Conservation (phyloP, 495 filamentous ascomycete genomes). For the Aspergillus olivimuriae region DNA sequence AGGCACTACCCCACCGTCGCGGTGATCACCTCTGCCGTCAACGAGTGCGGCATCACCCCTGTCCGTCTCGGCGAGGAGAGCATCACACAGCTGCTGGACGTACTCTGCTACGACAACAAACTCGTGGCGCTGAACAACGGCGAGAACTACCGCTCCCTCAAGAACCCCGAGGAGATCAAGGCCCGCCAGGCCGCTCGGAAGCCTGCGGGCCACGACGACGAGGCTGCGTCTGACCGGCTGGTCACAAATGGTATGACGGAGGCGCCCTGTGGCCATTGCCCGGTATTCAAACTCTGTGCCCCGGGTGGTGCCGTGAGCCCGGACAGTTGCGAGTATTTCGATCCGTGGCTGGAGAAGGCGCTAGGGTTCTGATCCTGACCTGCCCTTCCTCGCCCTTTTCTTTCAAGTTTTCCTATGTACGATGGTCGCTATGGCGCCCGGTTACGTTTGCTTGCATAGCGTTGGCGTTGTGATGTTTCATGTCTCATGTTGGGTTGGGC, state of each 20-base stretch:
- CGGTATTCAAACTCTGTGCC: constrained; percentile 87
- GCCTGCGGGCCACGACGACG: constrained; percentile 20
- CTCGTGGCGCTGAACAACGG: constrained; percentile 43
- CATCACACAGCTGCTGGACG: constrained; percentile 72
- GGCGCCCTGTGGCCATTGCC: constrained; percentile 84
- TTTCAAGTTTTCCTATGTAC: constrained; percentile 9
- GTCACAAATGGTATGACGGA: constrained; percentile 71
- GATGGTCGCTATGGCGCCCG: constrained; percentile 10
- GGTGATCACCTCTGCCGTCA: constrained; percentile 66
- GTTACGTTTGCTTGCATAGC: constrained; percentile 32
- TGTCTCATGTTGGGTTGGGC: constrained; percentile 17
- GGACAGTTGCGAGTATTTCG: constrained; percentile 85
- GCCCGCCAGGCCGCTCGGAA: constrained; percentile 38
- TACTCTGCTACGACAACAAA: constrained; percentile 78
- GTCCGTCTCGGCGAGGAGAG: constrained; percentile 63
- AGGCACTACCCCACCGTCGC: constrained; percentile 68
- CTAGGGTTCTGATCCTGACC: constrained; percentile 27
- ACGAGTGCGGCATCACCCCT: constrained; percentile 54
- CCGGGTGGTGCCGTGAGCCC: constrained; percentile 85
- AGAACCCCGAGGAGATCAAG: constrained; percentile 33
- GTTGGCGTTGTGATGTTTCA: constrained; percentile 29
- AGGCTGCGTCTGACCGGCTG: constrained; percentile 19
- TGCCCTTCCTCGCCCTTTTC: background rate
- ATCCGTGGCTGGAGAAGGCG: constrained; percentile 60
- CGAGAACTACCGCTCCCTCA: constrained; percentile 45